These are phyloP conservation scores for Hypoxylon rubiginosum DNA, from an alignment of 2,329 filamentous ascomycete species.

Conservation along the genomic window DNA sequence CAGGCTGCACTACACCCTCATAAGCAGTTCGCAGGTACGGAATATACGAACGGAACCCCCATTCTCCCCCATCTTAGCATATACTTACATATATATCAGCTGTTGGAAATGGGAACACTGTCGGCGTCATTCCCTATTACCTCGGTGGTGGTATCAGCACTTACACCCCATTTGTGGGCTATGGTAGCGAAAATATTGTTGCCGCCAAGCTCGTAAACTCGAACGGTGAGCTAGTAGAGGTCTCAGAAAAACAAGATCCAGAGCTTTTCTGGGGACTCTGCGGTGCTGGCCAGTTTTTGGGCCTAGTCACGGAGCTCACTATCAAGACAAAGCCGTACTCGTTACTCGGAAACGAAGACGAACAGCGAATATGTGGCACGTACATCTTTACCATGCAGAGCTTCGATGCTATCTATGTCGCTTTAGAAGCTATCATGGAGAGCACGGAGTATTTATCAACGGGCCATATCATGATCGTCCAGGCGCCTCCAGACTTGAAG, in stretches of 20 bases:
- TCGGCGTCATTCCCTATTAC: conserved; percentile 48
- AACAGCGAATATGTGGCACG: conserved; percentile 46
- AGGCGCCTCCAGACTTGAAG: conserved; percentile 43
- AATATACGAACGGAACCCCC: not conserved
- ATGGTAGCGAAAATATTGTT: conserved; percentile 45
- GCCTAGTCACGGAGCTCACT: conserved; percentile 50
- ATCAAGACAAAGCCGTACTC: conserved; percentile 45
- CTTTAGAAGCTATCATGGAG: conserved; percentile 41
- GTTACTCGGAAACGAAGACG: conserved; percentile 43
- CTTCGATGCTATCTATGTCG: conserved; percentile 45
- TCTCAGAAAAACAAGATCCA: conserved; percentile 40
- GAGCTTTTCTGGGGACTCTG: conserved; percentile 53
- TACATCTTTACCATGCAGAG: conserved; percentile 49
- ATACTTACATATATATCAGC: conserved; percentile 22
- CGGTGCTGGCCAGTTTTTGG: conserved; percentile 53
- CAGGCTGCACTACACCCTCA: conserved; percentile 17
- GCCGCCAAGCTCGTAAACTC: conserved; percentile 46
- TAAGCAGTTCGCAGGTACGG: conserved; percentile 39
- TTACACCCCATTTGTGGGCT: conserved; percentile 40
- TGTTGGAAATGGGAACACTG: conserved; percentile 51
- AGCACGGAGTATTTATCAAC: conserved; percentile 40
- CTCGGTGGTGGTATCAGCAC: conserved; percentile 36
- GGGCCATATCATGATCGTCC: conserved; percentile 43
- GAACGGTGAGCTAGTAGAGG: conserved; percentile 47
- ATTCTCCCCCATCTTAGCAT: not conserved